Evolutionary conservation across 2,329 filamentous ascomycete species (phyloP).

Genomic region (Ceratocystis cubensis): DNA sequence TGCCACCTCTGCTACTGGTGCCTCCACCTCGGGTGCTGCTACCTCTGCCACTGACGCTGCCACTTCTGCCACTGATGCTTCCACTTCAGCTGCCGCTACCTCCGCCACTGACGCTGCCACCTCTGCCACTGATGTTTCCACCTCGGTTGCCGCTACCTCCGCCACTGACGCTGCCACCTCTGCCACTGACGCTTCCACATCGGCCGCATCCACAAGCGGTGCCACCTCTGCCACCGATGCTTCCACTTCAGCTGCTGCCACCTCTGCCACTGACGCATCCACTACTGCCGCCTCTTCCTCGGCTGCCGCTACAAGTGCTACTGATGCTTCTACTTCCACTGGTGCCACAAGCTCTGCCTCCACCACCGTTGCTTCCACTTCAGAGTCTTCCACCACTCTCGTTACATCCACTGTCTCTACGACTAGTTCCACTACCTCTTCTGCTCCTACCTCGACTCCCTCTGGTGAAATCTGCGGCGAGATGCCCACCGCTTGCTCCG

Average conservation of each 20-base stretch:
- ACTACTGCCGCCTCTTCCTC: neutral
- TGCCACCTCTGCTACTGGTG: neutral
- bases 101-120: neutral
- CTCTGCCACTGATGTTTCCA: neutral
- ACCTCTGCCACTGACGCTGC: neutral
- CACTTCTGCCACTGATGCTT: neutral
- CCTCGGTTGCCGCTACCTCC: neutral
- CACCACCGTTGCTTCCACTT: neutral
- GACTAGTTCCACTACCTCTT: neutral
- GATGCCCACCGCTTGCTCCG: constrained; percentile 12
- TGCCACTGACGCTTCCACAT: neutral
- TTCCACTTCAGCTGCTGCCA: neutral
- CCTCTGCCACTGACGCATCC: neutral
- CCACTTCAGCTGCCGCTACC: neutral
- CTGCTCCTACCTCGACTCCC: neutral
- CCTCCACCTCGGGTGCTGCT: neutral
- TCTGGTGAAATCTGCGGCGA: neutral
- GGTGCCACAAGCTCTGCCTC: neutral
- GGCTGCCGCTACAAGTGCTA: neutral
- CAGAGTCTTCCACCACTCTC: too few species aligned
- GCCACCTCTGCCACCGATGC: too few species aligned
- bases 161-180: neutral
- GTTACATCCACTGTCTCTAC: neutral
- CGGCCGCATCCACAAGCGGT: neutral
- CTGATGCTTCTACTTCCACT: neutral